Base-by-base conservation (phyloP, 129 eudicot genomes). In the Calendula officinalis region DNA sequence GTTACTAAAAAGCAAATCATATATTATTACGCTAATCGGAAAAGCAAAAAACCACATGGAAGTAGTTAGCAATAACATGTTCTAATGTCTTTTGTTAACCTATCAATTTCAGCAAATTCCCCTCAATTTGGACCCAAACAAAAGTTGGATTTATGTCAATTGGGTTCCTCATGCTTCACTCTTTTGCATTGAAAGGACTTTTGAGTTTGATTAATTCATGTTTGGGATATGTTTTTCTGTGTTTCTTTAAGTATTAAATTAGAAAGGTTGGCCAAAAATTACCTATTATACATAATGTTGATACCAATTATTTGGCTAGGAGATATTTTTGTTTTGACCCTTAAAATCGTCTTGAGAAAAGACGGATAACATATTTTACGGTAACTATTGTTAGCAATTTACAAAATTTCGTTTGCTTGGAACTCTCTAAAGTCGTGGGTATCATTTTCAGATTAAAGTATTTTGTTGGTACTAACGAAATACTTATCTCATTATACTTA, bases 11-110 rank as follows among this genome's bases (percentile, higher is more conserved):
- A 2, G 3, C 5, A 58, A 14, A 39, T 38, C 0, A 60, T 0
- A 60, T 41, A 42, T 67, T 15, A 7, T 44, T 56, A 7, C 43
- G 5, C 33, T 68, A 22, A 68, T 6, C 5, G 60, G 17, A 59
- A 69, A 69, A 59, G 39, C 30, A 69, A 60, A 32, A 46, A 58
- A 39, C 33, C 60, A 47, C 60, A 47, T 58, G 74, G 66, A 69
- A 17, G 50, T 69, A 47, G 75, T 50, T 59, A 69, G 67, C 67
- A 56, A 56, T 38, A 69, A 69, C 75, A 70, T 70, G 75, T 70
- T 70, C 52, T 39, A 48, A 8, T 60, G 76, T 60, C 46, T 60
- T 50, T 71, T 35, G 68, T 71, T 71, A 15, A 12, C 35, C 62
- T 32, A 61, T 71, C 68, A 40, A 30, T 71, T 71, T 50, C 68